Evolutionary conservation across 306 rosid genomes (phyloP), one percentile per base, ranked within the genome.

Genomic region (Ceratonia siliqua): DNA sequence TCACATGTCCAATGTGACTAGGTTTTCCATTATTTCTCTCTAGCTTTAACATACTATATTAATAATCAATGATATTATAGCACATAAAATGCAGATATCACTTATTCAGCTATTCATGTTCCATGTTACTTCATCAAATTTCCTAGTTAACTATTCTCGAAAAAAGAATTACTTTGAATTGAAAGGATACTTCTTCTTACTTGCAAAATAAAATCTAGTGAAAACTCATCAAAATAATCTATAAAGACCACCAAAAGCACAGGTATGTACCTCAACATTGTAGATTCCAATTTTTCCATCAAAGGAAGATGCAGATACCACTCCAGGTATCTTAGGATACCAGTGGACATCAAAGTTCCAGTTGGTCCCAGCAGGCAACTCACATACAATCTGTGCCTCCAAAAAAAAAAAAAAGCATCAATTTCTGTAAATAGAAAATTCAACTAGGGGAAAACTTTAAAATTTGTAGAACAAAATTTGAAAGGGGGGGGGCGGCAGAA

Each of bases 321-420:
- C 86, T 73, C 98, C 99, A 35, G 99, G 98, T 80, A 92, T 85
- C 86, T 88, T 94, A 55, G 96, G 78, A 85, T 89, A 94, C 99
- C 99, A 94, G 74, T 94, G 98, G 78, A 94, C 96, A 78, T 94
- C 99, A 70, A 94, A 94, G 80, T 94, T 94, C 98, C 99, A 90
- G 75, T 94, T 90, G 79, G 95, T 90, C 68, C 99, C 89, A 45
- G 95, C 87, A 57, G 99, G 99, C 87, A 94, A 85, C 85, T 94
- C 98, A 57, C 93, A 82, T 43, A 87, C 95, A 83, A 90, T 89
- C 99, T 94, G 87, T 49, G 68, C 48, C 75, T 70, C 70, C 63
- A 6, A 54, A 72, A 67, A 25, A 35, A 5, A 10, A 71, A 66
- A 45, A 24, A 43, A 75, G 43, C 67, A 24, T 86, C 50, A 70